These are phyloP conservation scores for Cicer arietinum DNA, from an alignment of 306 rosid species.

Conservation along the genomic window DNA sequence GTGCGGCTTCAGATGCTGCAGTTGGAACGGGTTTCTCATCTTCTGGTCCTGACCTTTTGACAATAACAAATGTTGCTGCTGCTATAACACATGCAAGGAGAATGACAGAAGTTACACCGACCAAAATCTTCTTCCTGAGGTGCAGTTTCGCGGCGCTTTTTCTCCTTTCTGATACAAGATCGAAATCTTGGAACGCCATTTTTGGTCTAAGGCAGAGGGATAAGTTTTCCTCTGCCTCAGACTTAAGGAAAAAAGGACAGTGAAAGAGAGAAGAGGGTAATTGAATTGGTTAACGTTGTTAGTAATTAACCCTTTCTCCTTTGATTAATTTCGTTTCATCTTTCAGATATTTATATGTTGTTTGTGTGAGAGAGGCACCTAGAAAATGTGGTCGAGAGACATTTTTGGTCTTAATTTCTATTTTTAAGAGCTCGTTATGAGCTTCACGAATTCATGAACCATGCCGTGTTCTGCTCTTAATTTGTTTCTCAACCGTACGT, in stretches of 20 bases:
- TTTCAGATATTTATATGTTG: not conserved
- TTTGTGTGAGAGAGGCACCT: not conserved
- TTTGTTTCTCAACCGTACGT: not conserved
- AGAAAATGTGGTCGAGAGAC: slow-evolving; percentile 57
- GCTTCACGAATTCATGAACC: not conserved
- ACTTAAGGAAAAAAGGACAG: slow-evolving; percentile 14
- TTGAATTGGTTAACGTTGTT: not conserved
- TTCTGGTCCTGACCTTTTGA: not conserved
- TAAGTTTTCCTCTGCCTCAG: slow-evolving; percentile 64
- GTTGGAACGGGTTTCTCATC: not conserved
- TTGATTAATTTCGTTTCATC: not conserved
- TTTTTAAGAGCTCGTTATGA: slow-evolving; percentile 45
- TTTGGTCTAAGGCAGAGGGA: slow-evolving; percentile 65
- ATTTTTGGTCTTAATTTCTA: slow-evolving; percentile 51
- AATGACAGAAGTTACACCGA: slow-evolving; percentile 40
- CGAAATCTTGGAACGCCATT: slow-evolving; percentile 87
- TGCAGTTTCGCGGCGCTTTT: slow-evolving; percentile 45
- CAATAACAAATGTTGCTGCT: slow-evolving; percentile 42
- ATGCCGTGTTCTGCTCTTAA: not conserved
- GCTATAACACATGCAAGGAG: slow-evolving; percentile 50
- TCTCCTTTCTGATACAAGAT: slow-evolving; percentile 62
- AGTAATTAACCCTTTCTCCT: not conserved
- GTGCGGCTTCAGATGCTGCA: not conserved
- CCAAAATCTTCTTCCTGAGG: slow-evolving; percentile 45
- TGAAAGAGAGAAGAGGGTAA: not conserved